Evolutionary conservation across 176 grass and related monocot species (phyloP).

Genomic region (Saccharum officinarum): DNA sequence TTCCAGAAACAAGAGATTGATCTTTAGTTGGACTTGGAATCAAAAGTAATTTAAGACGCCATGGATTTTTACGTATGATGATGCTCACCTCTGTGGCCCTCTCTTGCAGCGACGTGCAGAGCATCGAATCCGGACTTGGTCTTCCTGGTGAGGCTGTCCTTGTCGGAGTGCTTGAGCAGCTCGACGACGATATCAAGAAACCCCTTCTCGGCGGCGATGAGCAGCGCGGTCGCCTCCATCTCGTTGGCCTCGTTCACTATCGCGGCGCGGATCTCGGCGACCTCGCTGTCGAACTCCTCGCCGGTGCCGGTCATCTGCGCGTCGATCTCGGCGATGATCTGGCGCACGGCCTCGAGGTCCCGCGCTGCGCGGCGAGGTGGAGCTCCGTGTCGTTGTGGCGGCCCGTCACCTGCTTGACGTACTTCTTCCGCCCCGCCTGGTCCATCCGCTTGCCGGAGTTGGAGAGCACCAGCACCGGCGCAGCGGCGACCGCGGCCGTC

Average conservation of each 20-base stretch:
- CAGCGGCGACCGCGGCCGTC: slow-evolving; percentile 38
- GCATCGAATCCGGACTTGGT: slow-evolving; percentile 81
- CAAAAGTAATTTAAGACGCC: not conserved
- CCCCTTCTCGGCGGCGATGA: slow-evolving; percentile 81
- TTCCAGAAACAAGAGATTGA: not conserved
- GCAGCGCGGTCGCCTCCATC: slow-evolving; percentile 71
- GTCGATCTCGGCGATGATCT: slow-evolving; percentile 79
- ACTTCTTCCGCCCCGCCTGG: slow-evolving; percentile 87
- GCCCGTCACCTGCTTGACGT: slow-evolving; percentile 96
- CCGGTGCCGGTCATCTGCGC: slow-evolving; percentile 86
- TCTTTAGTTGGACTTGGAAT: not conserved
- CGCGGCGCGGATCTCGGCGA: slow-evolving; percentile 86
- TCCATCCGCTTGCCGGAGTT: slow-evolving; percentile 96
- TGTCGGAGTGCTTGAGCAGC: slow-evolving; percentile 86
- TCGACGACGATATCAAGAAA: slow-evolving; percentile 83
- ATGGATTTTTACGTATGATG: not conserved
- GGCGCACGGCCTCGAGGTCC: slow-evolving; percentile 80
- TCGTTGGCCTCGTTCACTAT: slow-evolving; percentile 94
- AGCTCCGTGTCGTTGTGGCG: slow-evolving; percentile 97
- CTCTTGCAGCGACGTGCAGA: slow-evolving; percentile 75
- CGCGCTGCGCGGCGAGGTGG: slow-evolving; percentile 89
- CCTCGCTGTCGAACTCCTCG: slow-evolving; percentile 76
- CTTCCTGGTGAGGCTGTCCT: slow-evolving; percentile 78
- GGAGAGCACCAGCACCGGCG: slow-evolving; percentile 81
- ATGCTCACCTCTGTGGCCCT: slow-evolving; percentile 88